These are phyloP conservation scores for Onygenales sp. DNA, from an alignment of 2,329 filamentous ascomycete genomes.

Conservation along the genomic window DNA sequence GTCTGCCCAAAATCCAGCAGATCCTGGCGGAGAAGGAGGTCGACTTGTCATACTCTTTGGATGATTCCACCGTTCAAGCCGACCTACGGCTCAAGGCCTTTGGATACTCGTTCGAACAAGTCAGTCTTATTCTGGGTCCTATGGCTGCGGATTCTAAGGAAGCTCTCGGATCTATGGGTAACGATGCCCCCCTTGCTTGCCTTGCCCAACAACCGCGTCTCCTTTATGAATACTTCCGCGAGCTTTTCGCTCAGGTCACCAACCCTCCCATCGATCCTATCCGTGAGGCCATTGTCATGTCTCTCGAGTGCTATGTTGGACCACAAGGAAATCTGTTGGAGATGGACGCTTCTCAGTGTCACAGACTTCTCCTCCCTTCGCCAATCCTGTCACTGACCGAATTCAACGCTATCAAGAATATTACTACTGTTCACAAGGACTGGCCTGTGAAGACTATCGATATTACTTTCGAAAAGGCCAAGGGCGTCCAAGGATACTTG, in stretches of 20 bases:
- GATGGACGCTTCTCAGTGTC: conserved; percentile 85
- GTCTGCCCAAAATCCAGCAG: conserved; percentile 63
- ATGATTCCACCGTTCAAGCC: conserved; percentile 65
- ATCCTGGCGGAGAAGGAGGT: conserved; percentile 42
- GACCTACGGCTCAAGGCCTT: conserved; percentile 78
- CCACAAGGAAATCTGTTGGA: conserved; percentile 91
- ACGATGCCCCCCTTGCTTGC: conserved; percentile 87
- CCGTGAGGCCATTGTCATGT: conserved; percentile 96
- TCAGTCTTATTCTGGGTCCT: conserved; percentile 79
- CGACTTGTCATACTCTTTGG: conserved; percentile 58
- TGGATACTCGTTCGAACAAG: conserved; percentile 91
- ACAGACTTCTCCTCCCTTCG: conserved; percentile 73
- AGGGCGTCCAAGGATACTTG: conserved; percentile 75
- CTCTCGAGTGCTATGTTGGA: conserved; percentile 88
- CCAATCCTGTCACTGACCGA: conserved; percentile 83
- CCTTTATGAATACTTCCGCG: conserved; percentile 92
- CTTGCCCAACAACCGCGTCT: conserved; percentile 81
- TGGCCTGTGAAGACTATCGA: conserved; percentile 90
- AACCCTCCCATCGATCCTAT: conserved; percentile 97
- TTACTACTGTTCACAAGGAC: conserved; percentile 59
- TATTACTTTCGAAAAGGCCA: conserved; percentile 80
- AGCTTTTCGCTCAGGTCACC: conserved; percentile 95
- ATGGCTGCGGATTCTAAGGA: conserved; percentile 98
- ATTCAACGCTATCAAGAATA: conserved; percentile 78
- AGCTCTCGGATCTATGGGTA: conserved; percentile 94